These are phyloP conservation scores for Alternaria panax DNA, from an alignment of 2,329 filamentous ascomycete species.

Conservation along the genomic window DNA sequence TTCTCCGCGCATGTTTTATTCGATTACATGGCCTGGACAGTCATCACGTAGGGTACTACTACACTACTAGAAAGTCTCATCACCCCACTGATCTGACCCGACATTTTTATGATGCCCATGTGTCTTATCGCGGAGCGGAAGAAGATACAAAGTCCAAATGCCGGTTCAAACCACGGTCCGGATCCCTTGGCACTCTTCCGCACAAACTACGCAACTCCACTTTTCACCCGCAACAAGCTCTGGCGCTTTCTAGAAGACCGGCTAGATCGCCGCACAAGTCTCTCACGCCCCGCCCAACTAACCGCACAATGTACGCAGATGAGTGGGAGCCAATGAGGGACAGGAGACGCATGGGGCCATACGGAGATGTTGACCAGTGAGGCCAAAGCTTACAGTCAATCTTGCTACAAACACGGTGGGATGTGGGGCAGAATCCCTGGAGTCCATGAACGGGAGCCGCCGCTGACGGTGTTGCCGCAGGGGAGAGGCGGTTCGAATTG, in stretches of 20 bases:
- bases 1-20: background rate
- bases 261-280: slow-evolving; percentile 19
- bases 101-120: background rate
- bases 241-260: background rate
- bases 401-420: background rate
- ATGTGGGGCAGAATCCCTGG: slow-evolving; percentile 5
- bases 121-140: background rate
- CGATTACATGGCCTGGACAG: background rate
- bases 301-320: slow-evolving; percentile 9
- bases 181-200: slow-evolving; percentile 5
- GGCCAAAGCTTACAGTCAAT: slow-evolving; percentile 2
- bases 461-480: background rate
- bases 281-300: slow-evolving; percentile 5
- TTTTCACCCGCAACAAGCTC: slow-evolving; percentile 1
- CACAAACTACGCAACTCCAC: slow-evolving; percentile 20
- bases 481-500: background rate
- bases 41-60: background rate
- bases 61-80: no score
- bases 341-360: background rate
- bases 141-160: background rate
- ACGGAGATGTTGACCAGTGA: background rate
- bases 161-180: background rate
- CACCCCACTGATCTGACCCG: background rate
- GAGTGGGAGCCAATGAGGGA: background rate
- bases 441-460: background rate